These are phyloP conservation scores for Malus hybrid DNA, from an alignment of 331 rosid species.

Conservation along the genomic window DNA sequence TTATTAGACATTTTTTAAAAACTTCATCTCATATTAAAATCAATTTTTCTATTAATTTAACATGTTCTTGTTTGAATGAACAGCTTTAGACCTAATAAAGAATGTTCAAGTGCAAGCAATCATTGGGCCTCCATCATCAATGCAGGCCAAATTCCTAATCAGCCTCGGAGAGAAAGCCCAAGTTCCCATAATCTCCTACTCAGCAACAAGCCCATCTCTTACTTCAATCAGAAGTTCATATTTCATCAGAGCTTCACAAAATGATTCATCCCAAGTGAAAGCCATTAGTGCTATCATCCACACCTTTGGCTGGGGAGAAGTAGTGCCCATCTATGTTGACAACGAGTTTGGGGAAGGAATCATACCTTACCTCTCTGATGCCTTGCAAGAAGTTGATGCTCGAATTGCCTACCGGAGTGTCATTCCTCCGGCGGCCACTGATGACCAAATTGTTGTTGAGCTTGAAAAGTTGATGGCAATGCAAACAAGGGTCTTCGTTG, in stretches of 20 bases:
- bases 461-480: conserved; percentile 22
- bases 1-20: too few species aligned
- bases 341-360: conserved; percentile 22
- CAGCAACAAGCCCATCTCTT: conserved; percentile 27
- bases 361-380: conserved; percentile 20
- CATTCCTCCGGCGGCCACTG: conserved; percentile 13
- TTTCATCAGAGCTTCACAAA: conserved; percentile 16
- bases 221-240: conserved; percentile 9
- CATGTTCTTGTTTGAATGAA: background rate
- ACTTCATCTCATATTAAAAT: too few species aligned
- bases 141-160: conserved; percentile 16
- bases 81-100: conserved; percentile 29
- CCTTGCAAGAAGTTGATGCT: conserved; percentile 19
- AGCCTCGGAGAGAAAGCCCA: conserved; percentile 20
- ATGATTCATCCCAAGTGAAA: conserved; percentile 13
- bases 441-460: conserved; percentile 12
- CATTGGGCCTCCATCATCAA: conserved; percentile 24
- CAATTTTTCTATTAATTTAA: too few species aligned
- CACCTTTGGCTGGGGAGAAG: conserved; percentile 28
- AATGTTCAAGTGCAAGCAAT: conserved; percentile 26
- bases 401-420: conserved; percentile 15
- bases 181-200: conserved; percentile 27
- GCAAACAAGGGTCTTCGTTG: conserved; percentile 22
- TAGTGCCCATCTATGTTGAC: conserved; percentile 18
- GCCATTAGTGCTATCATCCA: conserved; percentile 17